Conservation (phyloP, 2,329 filamentous ascomycete genomes). For the Aspergillus calidoustus region DNA sequence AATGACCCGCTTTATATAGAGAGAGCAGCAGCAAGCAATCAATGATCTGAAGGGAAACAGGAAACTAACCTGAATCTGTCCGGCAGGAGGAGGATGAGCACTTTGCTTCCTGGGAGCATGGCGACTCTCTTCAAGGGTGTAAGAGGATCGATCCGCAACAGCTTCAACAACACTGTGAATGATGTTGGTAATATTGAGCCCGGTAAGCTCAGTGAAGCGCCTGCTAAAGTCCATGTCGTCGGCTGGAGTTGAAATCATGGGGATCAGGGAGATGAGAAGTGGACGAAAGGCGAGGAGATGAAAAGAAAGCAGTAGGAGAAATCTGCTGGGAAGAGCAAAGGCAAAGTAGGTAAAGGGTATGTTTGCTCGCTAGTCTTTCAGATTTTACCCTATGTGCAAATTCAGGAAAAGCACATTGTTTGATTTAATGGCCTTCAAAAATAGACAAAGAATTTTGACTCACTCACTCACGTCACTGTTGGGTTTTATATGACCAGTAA, state of each 20-base stretch:
- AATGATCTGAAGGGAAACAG: not conserved
- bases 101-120: slow-evolving; percentile 52
- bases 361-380: not conserved
- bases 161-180: slow-evolving; percentile 22
- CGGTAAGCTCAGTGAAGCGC: slow-evolving; percentile 12
- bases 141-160: slow-evolving; percentile 16
- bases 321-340: not conserved
- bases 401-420: not conserved
- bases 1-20: not conserved
- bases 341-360: not conserved
- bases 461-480: not conserved
- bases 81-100: slow-evolving; percentile 3
- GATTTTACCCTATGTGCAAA: not conserved
- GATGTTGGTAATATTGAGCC: slow-evolving; percentile 15
- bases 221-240: slow-evolving; percentile 14
- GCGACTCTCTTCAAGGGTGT: slow-evolving; percentile 23
- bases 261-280: not conserved
- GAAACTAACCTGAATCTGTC: slow-evolving; percentile 52
- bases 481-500: not conserved
- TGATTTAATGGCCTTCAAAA: not conserved
- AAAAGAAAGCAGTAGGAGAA: not conserved
- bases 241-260: not conserved
- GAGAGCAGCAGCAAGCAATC: not conserved
- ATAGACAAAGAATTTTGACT: not conserved
- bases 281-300: not conserved